Evolutionary conservation across 371 early-diverging fungal genomes (phyloP).

Genomic region (Nematocida parisii): DNA sequence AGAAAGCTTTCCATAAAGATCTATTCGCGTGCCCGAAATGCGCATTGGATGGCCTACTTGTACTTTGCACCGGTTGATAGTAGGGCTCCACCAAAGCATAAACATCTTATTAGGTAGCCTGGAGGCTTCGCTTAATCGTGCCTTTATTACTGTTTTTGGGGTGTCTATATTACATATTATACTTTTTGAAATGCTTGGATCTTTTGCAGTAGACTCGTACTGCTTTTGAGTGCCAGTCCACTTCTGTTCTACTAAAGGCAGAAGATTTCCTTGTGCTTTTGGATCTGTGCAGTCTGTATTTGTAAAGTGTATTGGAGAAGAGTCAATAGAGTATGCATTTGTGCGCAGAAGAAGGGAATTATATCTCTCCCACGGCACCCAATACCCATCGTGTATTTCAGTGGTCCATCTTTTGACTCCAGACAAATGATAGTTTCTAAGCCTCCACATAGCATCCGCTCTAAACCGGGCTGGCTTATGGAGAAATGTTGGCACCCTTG

Average conservation of each 20-base stretch:
- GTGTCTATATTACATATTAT: background rate
- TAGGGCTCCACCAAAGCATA: constrained; percentile 98
- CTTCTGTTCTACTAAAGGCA: background rate
- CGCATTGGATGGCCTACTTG: constrained; percentile 98
- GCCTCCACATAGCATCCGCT: constrained; percentile 18
- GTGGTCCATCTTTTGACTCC: constrained; percentile 40
- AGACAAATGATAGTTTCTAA: constrained; percentile 10
- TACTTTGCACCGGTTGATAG: constrained; percentile 91
- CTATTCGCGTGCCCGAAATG: constrained; percentile 94
- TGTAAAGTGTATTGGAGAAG: background rate
- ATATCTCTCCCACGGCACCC: constrained; percentile 36
- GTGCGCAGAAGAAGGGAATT: background rate
- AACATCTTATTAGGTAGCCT: constrained; percentile 99
- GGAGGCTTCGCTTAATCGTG: constrained; percentile 91
- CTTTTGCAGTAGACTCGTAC: background rate
- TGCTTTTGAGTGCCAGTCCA: background rate
- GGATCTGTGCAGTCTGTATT: too few relatives aligned
- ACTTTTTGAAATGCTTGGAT: background rate
- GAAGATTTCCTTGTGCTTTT: background rate
- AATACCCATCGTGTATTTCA: constrained; percentile 42
- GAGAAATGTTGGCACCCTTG: constrained; percentile 1
- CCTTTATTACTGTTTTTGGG: constrained; percentile 74
- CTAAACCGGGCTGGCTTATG: background rate
- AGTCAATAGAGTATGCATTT: constrained; percentile 1
- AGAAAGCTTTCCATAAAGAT: constrained; percentile 98